Conservation (phyloP, 78 protist genomes). For the Cavenderia fasciculata region DNA sequence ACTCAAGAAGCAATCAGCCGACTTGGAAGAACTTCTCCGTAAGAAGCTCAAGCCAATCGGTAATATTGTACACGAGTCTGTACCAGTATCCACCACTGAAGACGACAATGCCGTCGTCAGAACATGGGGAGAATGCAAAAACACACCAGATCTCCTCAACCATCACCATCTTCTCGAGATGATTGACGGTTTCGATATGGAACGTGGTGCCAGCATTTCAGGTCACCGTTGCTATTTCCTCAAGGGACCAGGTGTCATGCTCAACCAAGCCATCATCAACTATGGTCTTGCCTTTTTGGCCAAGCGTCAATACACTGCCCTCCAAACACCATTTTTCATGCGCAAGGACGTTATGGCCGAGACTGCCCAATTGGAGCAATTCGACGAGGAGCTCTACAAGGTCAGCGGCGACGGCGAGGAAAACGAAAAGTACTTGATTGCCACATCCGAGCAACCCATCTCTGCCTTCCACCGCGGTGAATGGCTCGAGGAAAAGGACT, state of each 20-base stretch:
- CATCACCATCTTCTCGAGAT: conserved; percentile 90
- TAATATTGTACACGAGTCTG: conserved; percentile 94
- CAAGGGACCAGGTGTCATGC: conserved; percentile 90
- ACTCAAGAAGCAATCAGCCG: conserved; percentile 23
- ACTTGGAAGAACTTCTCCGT: conserved; percentile 3
- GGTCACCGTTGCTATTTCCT: conserved; percentile 98
- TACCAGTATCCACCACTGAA: conserved; percentile 91
- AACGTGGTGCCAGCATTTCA: conserved; percentile 86
- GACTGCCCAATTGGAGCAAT: conserved; percentile 98
- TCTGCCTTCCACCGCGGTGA: conserved; percentile 95
- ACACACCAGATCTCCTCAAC: conserved; percentile 42
- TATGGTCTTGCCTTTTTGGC: conserved; percentile 87
- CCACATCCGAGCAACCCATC: conserved; percentile 99
- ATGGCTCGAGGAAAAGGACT: conserved; percentile 74
- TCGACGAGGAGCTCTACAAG: conserved; percentile 99
- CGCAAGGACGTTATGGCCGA: conserved; percentile 91
- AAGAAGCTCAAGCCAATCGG: conserved; percentile 86
- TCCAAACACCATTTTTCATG: conserved; percentile 98
- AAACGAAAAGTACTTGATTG: conserved; percentile 99
- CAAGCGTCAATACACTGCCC: conserved; percentile 82
- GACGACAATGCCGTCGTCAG: conserved; percentile 75
- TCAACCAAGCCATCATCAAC: conserved; percentile 94
- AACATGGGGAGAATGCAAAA: conserved; percentile 85
- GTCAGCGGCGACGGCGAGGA: conserved; percentile 80
- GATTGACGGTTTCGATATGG: conserved; percentile 92